These are phyloP conservation scores for Exophiala bonariae DNA, from an alignment of 2,329 filamentous ascomycete genomes.

Conservation along the genomic window DNA sequence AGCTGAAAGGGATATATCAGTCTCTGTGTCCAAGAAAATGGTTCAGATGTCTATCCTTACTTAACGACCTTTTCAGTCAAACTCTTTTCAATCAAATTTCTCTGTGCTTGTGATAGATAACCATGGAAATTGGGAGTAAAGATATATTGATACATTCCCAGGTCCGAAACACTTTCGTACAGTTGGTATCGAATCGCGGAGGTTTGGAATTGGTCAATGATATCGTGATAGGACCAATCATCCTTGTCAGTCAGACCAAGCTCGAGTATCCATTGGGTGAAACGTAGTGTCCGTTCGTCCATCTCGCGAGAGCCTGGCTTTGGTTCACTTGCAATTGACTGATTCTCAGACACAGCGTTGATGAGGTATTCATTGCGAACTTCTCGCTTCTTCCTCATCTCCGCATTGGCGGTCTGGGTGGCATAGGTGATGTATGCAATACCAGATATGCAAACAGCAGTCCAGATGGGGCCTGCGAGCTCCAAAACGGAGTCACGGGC, in stretches of 20 bases:
- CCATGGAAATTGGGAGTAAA: conserved; percentile 21
- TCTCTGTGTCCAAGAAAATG: not conserved
- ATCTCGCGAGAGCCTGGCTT: conserved; percentile 16
- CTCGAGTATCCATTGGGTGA: conserved; percentile 18
- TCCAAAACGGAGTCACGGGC: conserved; percentile 16
- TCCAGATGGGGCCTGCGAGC: conserved; percentile 5
- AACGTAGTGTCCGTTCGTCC: conserved; percentile 13
- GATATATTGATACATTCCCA: conserved; percentile 16
- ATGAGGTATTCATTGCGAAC: conserved; percentile 18
- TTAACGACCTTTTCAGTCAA: conserved; percentile 18
- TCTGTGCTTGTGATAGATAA: conserved; percentile 14
- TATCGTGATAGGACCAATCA: conserved; percentile 22
- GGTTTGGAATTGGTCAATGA: conserved; percentile 23
- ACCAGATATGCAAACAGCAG: conserved; percentile 11
- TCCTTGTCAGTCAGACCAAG: conserved; percentile 15
- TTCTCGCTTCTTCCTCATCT: conserved; percentile 2
- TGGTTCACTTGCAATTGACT: conserved; percentile 9
- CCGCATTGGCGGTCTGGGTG: not conserved
- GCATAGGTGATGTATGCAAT: conserved; percentile 12
- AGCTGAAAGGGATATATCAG: conserved; percentile 2
- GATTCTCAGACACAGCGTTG: conserved; percentile 15
- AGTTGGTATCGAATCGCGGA: conserved; percentile 20
- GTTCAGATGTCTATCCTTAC: not conserved
- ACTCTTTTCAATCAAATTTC: conserved; percentile 19
- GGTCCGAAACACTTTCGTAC: conserved; percentile 13